Conservation (phyloP, 176 grass and related monocot genomes). For the Juncus effusus region DNA sequence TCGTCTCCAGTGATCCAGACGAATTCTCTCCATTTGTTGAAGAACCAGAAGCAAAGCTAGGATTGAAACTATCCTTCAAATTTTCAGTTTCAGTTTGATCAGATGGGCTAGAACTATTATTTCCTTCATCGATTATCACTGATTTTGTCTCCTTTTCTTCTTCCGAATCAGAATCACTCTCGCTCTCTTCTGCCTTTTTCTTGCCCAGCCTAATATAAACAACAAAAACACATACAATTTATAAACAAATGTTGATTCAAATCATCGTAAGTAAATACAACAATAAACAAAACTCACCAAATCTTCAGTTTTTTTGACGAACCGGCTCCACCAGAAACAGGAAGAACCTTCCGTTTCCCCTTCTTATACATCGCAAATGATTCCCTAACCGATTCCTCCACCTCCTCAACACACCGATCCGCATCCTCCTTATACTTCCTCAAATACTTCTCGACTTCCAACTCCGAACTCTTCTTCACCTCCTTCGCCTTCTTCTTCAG, state of each 20-base stretch:
- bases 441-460: slow-evolving; percentile 81
- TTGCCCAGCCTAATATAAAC: slow-evolving; percentile 68
- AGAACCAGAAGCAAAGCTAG: slow-evolving; percentile 42
- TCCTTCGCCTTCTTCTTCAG: slow-evolving; percentile 90
- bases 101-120: slow-evolving; percentile 42
- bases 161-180: slow-evolving; percentile 53
- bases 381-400: slow-evolving; percentile 72
- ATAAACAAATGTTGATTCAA: neutral
- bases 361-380: slow-evolving; percentile 51
- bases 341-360: slow-evolving; percentile 59
- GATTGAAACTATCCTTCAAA: slow-evolving; percentile 15
- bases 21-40: slow-evolving; percentile 51
- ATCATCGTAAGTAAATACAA: neutral
- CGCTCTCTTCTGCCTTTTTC: slow-evolving; percentile 63
- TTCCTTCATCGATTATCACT: slow-evolving; percentile 49
- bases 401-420: slow-evolving; percentile 59
- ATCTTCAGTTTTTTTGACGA: slow-evolving; percentile 81
- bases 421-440: slow-evolving; percentile 82
- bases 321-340: slow-evolving; percentile 30
- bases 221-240: neutral
- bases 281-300: slow-evolving; percentile 41
- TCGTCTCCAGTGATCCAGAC: slow-evolving; percentile 40
- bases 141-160: slow-evolving; percentile 51
- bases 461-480: slow-evolving; percentile 29
- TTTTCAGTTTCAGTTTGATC: slow-evolving; percentile 38